Evolutionary conservation across 257 asterid species (phyloP).

Genomic region (Gardenia jasminoides): DNA sequence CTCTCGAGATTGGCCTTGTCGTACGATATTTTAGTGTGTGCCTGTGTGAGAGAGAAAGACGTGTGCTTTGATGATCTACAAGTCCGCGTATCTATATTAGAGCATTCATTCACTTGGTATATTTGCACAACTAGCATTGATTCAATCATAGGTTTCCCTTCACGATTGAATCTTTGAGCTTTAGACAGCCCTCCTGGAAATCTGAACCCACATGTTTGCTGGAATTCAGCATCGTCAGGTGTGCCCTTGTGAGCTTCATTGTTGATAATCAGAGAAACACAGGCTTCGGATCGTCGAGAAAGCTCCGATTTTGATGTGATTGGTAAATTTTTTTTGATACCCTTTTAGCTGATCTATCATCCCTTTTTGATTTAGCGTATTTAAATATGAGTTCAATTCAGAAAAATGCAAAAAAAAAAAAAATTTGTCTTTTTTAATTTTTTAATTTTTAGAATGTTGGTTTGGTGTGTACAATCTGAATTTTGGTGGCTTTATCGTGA

Average conservation of each 20-base stretch:
- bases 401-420: neutral
- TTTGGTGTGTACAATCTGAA: neutral
- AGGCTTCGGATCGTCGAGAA: conserved; percentile 20
- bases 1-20: conserved; percentile 18
- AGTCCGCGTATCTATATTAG: neutral
- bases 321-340: conserved; percentile 17
- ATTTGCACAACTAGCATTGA: neutral
- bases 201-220: conserved; percentile 4
- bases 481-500: neutral
- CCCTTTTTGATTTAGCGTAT: neutral
- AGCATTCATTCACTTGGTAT: neutral
- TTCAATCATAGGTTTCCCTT: neutral
- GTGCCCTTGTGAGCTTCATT: neutral
- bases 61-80: neutral
- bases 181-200: neutral
- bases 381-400: neutral
- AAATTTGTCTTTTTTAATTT: neutral
- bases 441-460: neutral
- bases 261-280: neutral
- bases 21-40: conserved; percentile 15
- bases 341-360: conserved; percentile 18
- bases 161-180: conserved; percentile 14
- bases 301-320: conserved; percentile 22
- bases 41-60: conserved; percentile 15
- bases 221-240: neutral